phyloP scores from a whole-genome alignment of 345 rosid genomes.

The Lepidium sativum region DNA sequence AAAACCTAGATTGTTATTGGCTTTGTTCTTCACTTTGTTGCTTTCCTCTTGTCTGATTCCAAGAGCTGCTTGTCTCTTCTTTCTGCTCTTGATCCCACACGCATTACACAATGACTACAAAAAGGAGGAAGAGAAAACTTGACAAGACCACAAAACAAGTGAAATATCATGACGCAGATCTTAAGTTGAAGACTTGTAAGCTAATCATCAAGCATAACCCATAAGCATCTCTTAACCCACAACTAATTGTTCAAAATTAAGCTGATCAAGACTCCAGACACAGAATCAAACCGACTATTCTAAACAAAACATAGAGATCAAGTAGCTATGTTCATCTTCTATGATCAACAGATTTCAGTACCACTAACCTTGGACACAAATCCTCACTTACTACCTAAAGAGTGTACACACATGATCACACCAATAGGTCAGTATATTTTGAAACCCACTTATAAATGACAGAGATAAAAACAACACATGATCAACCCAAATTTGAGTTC shows the following conservation, averaged over 20 bases:
- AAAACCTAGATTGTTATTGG: not conserved
- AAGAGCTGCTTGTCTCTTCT: conserved; percentile 41
- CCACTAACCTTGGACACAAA: not conserved
- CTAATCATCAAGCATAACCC: not conserved
- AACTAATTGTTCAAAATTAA: not conserved
- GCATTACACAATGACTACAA: conserved; percentile 84
- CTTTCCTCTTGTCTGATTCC: conserved; percentile 46
- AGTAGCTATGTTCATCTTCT: not conserved
- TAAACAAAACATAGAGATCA: not conserved
- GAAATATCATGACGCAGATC: not conserved
- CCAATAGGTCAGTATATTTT: not conserved
- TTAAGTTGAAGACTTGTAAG: not conserved
- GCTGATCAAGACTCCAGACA: not conserved
- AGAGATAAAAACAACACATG: conserved; percentile 1
- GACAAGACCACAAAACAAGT: not conserved
- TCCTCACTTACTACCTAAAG: not conserved
- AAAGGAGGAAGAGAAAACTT: not conserved
- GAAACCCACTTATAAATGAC: not conserved
- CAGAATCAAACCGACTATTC: not conserved
- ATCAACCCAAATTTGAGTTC: not conserved
- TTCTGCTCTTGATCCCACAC: conserved; percentile 82
- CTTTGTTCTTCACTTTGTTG: conserved; percentile 37
- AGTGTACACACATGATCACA: not conserved
- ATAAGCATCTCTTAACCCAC: not conserved
- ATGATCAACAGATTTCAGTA: not conserved